These are phyloP conservation scores for Discostella pseudostelligera DNA, from an alignment of 108 stramenopile genomes.

Conservation along the genomic window DNA sequence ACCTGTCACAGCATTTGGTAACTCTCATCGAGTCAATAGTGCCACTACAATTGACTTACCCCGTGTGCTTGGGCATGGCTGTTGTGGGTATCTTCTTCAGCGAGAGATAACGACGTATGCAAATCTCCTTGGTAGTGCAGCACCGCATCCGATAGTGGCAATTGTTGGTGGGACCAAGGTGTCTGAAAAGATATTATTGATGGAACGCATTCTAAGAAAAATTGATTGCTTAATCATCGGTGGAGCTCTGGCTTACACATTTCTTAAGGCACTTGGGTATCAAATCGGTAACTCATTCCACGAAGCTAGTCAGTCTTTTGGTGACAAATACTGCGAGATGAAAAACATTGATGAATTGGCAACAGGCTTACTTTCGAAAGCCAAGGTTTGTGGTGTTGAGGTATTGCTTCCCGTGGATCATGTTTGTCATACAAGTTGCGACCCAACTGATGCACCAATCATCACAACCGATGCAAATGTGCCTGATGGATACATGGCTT, in stretches of 20 bases:
- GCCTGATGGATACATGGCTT: constrained; percentile 95
- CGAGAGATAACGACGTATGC: constrained; percentile 89
- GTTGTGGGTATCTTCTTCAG: constrained; percentile 66
- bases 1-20: constrained; percentile 89
- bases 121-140: constrained; percentile 56
- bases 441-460: constrained; percentile 73
- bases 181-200: constrained; percentile 92
- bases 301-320: constrained; percentile 69
- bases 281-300: constrained; percentile 77
- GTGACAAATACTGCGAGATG: constrained; percentile 34
- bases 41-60: constrained; percentile 69
- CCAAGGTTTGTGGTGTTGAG: constrained; percentile 61
- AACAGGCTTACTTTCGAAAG: constrained; percentile 64
- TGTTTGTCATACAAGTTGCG: constrained; percentile 76
- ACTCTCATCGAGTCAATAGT: constrained; percentile 90
- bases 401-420: constrained; percentile 90
- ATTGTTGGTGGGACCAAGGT: constrained; percentile 99
- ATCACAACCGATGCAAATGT: constrained; percentile 61
- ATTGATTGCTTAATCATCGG: constrained; percentile 90
- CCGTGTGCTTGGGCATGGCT: constrained; percentile 42
- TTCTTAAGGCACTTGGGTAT: constrained; percentile 88
- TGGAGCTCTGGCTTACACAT: constrained; percentile 98
- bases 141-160: constrained; percentile 72
- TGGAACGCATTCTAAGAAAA: constrained; percentile 87
- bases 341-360: constrained; percentile 87